Evolutionary conservation across 257 asterid genomes (phyloP), one percentile per base, ranked within the genome.

Genomic region (Primulina huaijiensis): DNA sequence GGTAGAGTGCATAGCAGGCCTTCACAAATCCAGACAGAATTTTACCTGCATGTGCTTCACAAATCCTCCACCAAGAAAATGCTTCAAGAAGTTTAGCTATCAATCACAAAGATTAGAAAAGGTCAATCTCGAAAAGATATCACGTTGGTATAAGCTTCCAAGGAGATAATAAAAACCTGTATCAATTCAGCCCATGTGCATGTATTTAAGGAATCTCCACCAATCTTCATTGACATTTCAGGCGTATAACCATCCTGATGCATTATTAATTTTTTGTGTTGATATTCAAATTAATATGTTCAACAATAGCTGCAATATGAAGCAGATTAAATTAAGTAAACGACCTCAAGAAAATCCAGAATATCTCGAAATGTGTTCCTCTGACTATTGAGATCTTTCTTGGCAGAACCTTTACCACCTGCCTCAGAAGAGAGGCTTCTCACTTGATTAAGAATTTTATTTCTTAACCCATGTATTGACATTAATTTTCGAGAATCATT

Each of bases 41-140:
- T 63, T 6, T 64, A 91, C 99, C 99, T 84, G 97, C 97, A 89
- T 88, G 75, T 94, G 99, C 89, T 86, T 94, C 78, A 86, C 95
- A 68, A 91, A 94, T 75, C 99, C 99, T 67, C 97, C 97, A 58
- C 99, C 97, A 65, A 94, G 98, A 75, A 94, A 94, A 76, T 75
- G 99, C 77, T 88, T 94, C 77, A 94, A 65, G 78, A 94, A 94
- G 81, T 88, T 89, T 72, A 94, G 75, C 99, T 93, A 82, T 20
- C 61, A 74, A 63, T 30, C 31, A 67, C 64, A 74, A 25, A 62
- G 53, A 66, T 59, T 21, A 78, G 34, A 75, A 38, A 34, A 35
- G 20, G 55, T 65, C 38, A 65, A 60, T 69, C 50, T 14, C 3
- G 2, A 56, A 21, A 60, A 25, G 2, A n/a, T 17, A 19, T 14